These are phyloP conservation scores for Neophaeococcomyces mojaviensis DNA, from an alignment of 2,329 filamentous ascomycete genomes.

Conservation along the genomic window DNA sequence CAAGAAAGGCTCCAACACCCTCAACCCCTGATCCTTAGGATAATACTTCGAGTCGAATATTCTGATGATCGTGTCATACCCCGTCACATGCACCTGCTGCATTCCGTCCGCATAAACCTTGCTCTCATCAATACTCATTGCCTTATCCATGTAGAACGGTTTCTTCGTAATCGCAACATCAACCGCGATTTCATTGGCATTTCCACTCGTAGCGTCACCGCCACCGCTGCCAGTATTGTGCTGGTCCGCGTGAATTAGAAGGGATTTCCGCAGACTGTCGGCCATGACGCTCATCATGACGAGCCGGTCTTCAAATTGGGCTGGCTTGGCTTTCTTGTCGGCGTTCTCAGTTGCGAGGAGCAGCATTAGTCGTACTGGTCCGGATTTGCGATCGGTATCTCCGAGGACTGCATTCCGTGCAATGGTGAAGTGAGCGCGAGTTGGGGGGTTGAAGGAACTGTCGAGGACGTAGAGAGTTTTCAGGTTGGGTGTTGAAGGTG, in stretches of 20 bases:
- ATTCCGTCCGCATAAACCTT: conserved; percentile 27
- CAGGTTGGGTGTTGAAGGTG: not conserved
- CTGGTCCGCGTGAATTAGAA: not conserved
- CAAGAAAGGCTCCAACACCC: conserved; percentile 36
- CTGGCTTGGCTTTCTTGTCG: conserved; percentile 50
- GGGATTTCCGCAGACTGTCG: conserved; percentile 29
- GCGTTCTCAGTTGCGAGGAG: conserved; percentile 59
- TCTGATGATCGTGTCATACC: conserved; percentile 43
- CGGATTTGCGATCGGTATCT: not conserved
- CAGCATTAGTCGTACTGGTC: conserved; percentile 42
- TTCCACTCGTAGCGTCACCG: not conserved
- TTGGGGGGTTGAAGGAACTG: conserved; percentile 61
- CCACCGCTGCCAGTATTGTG: not conserved
- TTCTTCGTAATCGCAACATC: conserved; percentile 43
- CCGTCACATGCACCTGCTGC: conserved; percentile 42
- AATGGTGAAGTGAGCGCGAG: conserved; percentile 50
- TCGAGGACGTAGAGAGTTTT: conserved; percentile 55
- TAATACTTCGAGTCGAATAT: conserved; percentile 45
- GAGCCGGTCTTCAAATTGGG: conserved; percentile 41
- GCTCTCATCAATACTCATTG: conserved; percentile 34
- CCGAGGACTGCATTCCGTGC: conserved; percentile 46
- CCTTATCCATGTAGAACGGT: conserved; percentile 44
- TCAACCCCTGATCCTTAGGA: conserved; percentile 33
- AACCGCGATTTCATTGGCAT: conserved; percentile 21
- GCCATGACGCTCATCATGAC: conserved; percentile 44